phyloP scores from a whole-genome alignment of 768 basidiomycete species.

The Agaricus sinodeliciosus region DNA sequence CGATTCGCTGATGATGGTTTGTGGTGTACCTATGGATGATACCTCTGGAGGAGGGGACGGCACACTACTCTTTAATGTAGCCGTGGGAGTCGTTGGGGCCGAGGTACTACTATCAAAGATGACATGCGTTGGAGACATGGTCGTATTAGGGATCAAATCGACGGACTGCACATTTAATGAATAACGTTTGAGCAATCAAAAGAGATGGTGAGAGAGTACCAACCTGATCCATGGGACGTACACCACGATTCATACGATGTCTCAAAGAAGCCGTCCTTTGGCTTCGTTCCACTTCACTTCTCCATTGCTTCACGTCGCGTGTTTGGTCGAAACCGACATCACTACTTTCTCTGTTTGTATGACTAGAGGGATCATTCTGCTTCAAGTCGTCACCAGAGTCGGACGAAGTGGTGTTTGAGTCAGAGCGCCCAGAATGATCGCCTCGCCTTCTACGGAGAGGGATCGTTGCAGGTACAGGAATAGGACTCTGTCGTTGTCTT shows the following conservation, averaged over 20 bases:
- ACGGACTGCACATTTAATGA: conserved; percentile 31
- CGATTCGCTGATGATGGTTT: conserved; percentile 8
- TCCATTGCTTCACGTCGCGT: conserved; percentile 48
- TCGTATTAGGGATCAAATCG: conserved; percentile 35
- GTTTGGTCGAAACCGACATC: conserved; percentile 37
- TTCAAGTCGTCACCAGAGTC: conserved; percentile 17
- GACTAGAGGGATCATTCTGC: background rate
- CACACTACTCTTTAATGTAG: conserved; percentile 16
- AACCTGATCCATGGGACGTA: conserved; percentile 45
- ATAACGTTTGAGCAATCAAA: background rate
- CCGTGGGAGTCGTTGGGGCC: conserved; percentile 20
- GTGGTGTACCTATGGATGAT: conserved; percentile 14
- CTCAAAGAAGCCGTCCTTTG: conserved; percentile 21
- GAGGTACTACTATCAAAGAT: conserved; percentile 28
- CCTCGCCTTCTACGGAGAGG: conserved; percentile 16
- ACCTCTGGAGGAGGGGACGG: conserved; percentile 19
- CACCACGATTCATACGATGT: conserved; percentile 23
- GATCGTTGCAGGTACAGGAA: conserved; percentile 16
- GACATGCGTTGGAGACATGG: conserved; percentile 43
- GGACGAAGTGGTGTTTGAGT: conserved; percentile 12
- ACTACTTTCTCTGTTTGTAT: background rate
- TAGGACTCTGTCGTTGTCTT: conserved; percentile 17
- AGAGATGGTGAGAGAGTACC: conserved; percentile 7
- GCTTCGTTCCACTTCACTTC: conserved; percentile 30
- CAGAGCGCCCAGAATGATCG: conserved; percentile 12